phyloP scores from a whole-genome alignment of 352 stramenopile species.

The Globisporangium barbulae region DNA sequence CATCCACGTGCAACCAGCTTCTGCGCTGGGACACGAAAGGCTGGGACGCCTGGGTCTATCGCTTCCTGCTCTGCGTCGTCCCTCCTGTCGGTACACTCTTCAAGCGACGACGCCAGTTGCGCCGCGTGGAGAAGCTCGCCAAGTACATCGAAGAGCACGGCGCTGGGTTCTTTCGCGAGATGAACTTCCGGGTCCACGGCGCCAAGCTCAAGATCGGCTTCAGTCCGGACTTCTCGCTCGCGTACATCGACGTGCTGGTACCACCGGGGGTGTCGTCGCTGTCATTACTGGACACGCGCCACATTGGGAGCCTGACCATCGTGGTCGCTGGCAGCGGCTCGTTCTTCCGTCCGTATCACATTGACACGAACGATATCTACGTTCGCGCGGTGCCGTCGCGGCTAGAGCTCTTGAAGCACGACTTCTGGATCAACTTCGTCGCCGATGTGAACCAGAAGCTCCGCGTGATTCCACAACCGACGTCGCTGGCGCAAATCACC shows the following conservation, averaged over 20 bases:
- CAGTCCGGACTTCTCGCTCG: slow-evolving; percentile 80
- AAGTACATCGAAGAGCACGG: slow-evolving; percentile 69
- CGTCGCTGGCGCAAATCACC: slow-evolving; percentile 28
- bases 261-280: slow-evolving; percentile 22
- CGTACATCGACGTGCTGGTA: slow-evolving; percentile 78
- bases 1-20: slow-evolving; percentile 68
- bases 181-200: slow-evolving; percentile 75
- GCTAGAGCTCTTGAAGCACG: slow-evolving; percentile 66
- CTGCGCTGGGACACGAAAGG: slow-evolving; percentile 48
- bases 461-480: slow-evolving; percentile 62
- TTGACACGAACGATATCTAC: slow-evolving; percentile 84
- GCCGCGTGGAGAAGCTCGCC: slow-evolving; percentile 57
- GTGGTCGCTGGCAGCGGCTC: slow-evolving; percentile 72
- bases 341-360: slow-evolving; percentile 75
- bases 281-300: slow-evolving; percentile 16
- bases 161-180: slow-evolving; percentile 75
- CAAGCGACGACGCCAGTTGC: slow-evolving; percentile 61
- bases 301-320: slow-evolving; percentile 28
- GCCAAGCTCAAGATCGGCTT: slow-evolving; percentile 80
- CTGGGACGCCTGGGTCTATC: slow-evolving; percentile 72
- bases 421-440: slow-evolving; percentile 85
- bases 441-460: slow-evolving; percentile 66
- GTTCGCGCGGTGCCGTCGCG: slow-evolving; percentile 68
- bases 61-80: slow-evolving; percentile 37
- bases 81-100: slow-evolving; percentile 59